Evolutionary conservation across 139 green algal species (phyloP), one percentile per base, ranked within the genome.

Genomic region (Pycnococcus provasolii): DNA sequence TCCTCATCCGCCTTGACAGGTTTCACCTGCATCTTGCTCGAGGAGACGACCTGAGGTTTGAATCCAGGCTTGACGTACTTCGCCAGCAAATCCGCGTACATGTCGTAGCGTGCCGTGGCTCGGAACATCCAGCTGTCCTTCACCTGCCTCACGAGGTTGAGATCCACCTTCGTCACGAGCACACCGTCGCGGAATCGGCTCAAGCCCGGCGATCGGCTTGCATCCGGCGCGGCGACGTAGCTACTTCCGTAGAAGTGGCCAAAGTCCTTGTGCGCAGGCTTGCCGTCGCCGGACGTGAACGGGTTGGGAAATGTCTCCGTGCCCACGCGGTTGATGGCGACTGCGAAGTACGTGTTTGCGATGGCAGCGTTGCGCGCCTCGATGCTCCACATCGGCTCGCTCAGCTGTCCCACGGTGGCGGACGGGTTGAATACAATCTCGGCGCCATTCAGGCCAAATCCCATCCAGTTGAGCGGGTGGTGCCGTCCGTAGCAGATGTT

Each of bases 401-500:
- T 84, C 43, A 96, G 82, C 50, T 66, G 83, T 1, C 91, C 91
- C 8, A 97, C 90, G 0, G 91, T 97, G 46, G 91, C 91, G 2
- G 81, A 86, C 4, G 91, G 91, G 80, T 97, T 97, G 86, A 97
- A 96, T 39, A 97, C 87, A 45, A 97, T 87, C 79, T 97, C 89
- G 1, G 91, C 91, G 43, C 91, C 91, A 72, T 97, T 97, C 51
- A 97, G 80, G 5, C 83, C 91, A 79, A 97, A 97, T 2, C 62
- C 88, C 81, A 85, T 73, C 91, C 91, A 97, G 78, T 97, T 97
- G 50, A 96, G 76, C 37, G 91, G 89, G 78, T 97, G 90, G 80
- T 97, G 91, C 45, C 91, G 83, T 42, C 92, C 92, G 74, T 97
- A 97, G 80, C 91, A 97, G 75, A 97, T 97, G 83, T 97, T 97